phyloP scores from a whole-genome alignment of 2,329 filamentous ascomycete species.

The Penicillium thymicola region DNA sequence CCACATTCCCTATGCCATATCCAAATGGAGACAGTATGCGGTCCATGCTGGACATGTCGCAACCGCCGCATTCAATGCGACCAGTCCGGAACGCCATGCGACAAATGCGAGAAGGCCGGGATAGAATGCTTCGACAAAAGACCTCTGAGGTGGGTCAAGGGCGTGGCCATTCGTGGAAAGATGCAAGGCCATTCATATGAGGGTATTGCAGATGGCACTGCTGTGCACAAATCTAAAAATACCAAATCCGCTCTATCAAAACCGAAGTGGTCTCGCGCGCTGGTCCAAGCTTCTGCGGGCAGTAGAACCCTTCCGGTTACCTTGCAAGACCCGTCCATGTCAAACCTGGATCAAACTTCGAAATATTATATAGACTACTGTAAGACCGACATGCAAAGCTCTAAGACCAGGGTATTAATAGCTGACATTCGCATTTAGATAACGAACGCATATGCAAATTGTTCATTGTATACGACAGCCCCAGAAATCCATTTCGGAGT shows the following conservation, averaged over 20 bases:
- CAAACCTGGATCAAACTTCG: conserved; percentile 17
- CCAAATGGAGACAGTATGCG: conserved; percentile 5
- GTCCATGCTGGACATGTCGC: conserved; percentile 36
- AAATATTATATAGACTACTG: conserved; percentile 7
- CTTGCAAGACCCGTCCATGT: background rate
- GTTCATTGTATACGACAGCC: conserved; percentile 36
- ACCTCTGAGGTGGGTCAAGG: conserved; percentile 36
- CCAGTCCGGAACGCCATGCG: conserved; percentile 28
- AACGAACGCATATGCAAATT: conserved; percentile 36
- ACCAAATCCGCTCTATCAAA: background rate
- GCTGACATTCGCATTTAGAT: conserved; percentile 20
- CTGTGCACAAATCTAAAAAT: background rate
- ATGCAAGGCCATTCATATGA: conserved; percentile 27
- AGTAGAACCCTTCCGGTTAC: background rate
- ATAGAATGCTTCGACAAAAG: conserved; percentile 34
- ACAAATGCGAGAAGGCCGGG: conserved; percentile 34
- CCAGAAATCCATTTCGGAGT: conserved; percentile 33
- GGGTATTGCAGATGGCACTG: background rate
- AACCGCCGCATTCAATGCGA: conserved; percentile 37
- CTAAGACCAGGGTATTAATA: background rate
- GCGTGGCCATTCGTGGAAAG: conserved; percentile 35
- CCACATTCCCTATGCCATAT: background rate
- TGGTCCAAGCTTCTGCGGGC: background rate
- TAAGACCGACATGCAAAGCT: background rate
- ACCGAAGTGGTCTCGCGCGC: background rate